Evolutionary conservation across 768 basidiomycete species (phyloP), one percentile per base, ranked within the genome.

Genomic region (Exidia glandulosa): DNA sequence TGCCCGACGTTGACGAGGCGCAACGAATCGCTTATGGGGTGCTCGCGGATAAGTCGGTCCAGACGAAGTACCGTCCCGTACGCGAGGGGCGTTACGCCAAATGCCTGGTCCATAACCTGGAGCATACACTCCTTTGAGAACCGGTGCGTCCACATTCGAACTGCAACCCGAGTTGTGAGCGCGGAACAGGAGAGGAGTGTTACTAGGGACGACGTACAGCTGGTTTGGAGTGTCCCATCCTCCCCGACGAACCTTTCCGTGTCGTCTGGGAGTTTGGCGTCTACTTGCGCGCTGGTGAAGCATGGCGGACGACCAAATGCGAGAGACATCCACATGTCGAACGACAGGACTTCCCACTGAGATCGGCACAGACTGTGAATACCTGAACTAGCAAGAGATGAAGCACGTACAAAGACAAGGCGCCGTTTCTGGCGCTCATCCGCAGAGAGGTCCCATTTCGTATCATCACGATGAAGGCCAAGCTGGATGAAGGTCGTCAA

Each of bases 71-170:
- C 77, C 0, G 82, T 84, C 13, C 82, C 78, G 61, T 87, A 86
- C 12, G 82, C 82, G n/a, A 85, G 85, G 58, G 80, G 81, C 69
- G 81, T 84, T 27, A 84, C 85, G 10, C 83, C 84, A 62, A 84
- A 86, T 0, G 85, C 85, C 68, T 87, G 84, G 64, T 87, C 85
- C 61, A 85, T 82, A 57, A 87, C 76, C 4, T 82, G 71, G 36
- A 81, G 81, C 82, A 87, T 84, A 65, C 85, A 86, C 66, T 86
- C 85, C 1, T 83, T 81, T n/a, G 79, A 74, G 62, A 85, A 87
- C 36, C 81, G 78, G 64, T 87, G 84, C 70, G 86, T 86, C 85
- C 85, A 87, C 25, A 80, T 76, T 61, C 84, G 78, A 69, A 79
- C 85, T 86, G 59, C 76, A 67, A 59, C 84, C 81, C 10, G 80